Evolutionary conservation across 1,284 basidiomycete genomes (phyloP).

Genomic region (Ceratobasidium sp.): DNA sequence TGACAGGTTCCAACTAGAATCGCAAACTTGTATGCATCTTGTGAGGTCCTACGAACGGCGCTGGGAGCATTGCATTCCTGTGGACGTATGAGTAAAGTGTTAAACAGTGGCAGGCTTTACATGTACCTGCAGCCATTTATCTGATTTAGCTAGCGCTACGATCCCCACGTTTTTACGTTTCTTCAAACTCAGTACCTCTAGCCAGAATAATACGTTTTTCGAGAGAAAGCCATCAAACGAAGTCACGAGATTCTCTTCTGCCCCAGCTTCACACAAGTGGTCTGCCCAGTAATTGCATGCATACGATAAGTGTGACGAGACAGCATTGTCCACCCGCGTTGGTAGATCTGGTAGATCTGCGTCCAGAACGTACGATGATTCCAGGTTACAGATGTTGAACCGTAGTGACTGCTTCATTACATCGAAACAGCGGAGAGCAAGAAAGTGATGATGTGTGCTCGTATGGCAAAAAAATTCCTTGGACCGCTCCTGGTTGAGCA

Average conservation of each 20-base stretch:
- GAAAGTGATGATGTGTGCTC: background rate
- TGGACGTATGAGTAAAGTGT: no score
- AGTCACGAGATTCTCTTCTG: background rate
- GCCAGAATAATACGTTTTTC: slow-evolving; percentile 32
- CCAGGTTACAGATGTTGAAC: slow-evolving; percentile 20
- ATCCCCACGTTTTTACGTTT: background rate
- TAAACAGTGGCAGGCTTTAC: background rate
- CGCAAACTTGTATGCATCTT: no score
- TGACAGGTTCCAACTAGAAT: no score
- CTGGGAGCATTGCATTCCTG: no score
- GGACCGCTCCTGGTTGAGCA: no score
- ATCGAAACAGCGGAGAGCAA: slow-evolving; percentile 16
- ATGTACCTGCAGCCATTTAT: background rate
- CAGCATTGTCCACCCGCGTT: background rate
- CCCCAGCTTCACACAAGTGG: slow-evolving; percentile 8
- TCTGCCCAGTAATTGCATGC: slow-evolving; percentile 20
- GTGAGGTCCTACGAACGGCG: no score
- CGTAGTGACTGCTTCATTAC: slow-evolving; percentile 6
- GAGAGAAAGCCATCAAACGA: slow-evolving; percentile 12
- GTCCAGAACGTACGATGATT: background rate
- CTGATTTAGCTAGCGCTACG: background rate
- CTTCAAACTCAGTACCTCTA: slow-evolving; percentile 43
- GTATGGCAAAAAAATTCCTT: background rate
- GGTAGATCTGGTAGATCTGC: slow-evolving; percentile 13
- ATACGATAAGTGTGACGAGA: slow-evolving; percentile 24